Evolutionary conservation across 139 green algal genomes (phyloP).

Genomic region (Limnomonas spitsbergensis): DNA sequence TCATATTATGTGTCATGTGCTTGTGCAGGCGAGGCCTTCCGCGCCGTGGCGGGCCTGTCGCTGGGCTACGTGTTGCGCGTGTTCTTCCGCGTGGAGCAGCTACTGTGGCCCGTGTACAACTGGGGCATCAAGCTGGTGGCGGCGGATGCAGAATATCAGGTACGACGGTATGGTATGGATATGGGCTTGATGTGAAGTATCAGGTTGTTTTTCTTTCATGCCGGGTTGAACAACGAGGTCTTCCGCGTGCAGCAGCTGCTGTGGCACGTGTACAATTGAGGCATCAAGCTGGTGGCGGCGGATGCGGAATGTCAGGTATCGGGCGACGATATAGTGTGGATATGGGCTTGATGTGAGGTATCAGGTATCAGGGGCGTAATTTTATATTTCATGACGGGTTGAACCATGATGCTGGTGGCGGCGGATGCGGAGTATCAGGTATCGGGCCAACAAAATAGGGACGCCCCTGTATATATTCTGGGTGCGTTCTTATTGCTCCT

Average conservation of each 20-base stretch:
- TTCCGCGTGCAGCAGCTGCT: slow-evolving; percentile 30
- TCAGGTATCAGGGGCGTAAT: no score
- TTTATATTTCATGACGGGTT: neutral
- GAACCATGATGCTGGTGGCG: no score
- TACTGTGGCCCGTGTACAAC: slow-evolving; percentile 41
- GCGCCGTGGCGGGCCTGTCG: slow-evolving; percentile 18
- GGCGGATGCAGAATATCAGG: slow-evolving; percentile 28
- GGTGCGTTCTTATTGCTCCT: no score
- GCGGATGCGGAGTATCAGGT: no score
- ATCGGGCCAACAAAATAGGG: no score
- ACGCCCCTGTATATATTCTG: no score
- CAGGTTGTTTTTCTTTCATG: neutral
- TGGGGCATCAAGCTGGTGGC: slow-evolving; percentile 9
- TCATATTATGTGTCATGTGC: no score
- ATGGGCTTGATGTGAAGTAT: neutral
- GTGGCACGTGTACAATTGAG: slow-evolving; percentile 33
- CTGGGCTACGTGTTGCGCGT: slow-evolving; percentile 29
- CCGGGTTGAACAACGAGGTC: neutral
- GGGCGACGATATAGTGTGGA: neutral
- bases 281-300: slow-evolving; percentile 15
- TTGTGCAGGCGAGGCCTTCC: slow-evolving; percentile 34
- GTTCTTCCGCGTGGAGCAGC: slow-evolving; percentile 29
- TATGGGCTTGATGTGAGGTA: neutral
- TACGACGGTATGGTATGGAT: neutral
- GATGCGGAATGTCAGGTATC: slow-evolving; percentile 28